phyloP scores from a whole-genome alignment of 805 yeast species.

The Hanseniaspora occidentalis region DNA sequence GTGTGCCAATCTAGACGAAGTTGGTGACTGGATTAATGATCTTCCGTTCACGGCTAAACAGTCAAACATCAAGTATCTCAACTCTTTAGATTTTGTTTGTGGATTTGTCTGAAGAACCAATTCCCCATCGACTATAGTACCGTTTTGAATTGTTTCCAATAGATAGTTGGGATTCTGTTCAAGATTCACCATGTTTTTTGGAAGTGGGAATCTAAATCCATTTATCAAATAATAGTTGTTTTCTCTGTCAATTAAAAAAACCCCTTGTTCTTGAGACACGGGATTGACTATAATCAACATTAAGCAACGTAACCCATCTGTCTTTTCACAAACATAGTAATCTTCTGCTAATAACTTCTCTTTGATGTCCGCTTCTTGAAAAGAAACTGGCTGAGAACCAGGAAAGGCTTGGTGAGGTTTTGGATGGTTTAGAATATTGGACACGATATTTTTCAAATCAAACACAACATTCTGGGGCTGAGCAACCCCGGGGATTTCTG shows the following conservation, averaged over 20 bases:
- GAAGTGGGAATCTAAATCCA: conserved; percentile 69
- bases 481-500: conserved; percentile 73
- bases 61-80: conserved; percentile 81
- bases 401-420: conserved; percentile 40
- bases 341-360: conserved; percentile 56
- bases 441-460: conserved; percentile 56
- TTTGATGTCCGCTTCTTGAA: conserved; percentile 58
- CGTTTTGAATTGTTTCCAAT: conserved; percentile 54
- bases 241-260: conserved; percentile 78
- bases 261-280: conserved; percentile 73
- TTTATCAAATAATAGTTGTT: conserved; percentile 77
- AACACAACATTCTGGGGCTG: conserved; percentile 63
- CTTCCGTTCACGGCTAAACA: conserved; percentile 75
- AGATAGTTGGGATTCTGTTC: conserved; percentile 17
- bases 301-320: conserved; percentile 84
- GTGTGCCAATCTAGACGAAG: conserved; percentile 78
- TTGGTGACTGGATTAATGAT: conserved; percentile 52
- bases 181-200: conserved; percentile 11
- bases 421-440: conserved; percentile 44
- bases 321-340: conserved; percentile 89
- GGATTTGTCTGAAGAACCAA: conserved; percentile 60
- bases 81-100: conserved; percentile 42
- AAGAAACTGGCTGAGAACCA: conserved; percentile 97
- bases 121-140: conserved; percentile 90
- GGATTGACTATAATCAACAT: conserved; percentile 51